Conservation (phyloP, 2,329 filamentous ascomycete species). For the Scleromitrula shiraiana region DNA sequence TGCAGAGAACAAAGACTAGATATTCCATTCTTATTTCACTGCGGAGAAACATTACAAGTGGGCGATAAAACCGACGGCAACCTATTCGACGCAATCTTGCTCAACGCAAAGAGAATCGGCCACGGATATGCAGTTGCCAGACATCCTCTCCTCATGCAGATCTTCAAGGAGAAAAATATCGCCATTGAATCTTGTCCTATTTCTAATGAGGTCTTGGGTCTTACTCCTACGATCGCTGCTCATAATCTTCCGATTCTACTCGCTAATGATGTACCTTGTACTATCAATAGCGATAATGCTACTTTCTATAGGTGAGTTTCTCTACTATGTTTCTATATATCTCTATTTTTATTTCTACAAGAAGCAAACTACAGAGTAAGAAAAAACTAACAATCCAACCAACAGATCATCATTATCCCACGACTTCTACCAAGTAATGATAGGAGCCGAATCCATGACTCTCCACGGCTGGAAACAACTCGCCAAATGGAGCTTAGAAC, state of each 20-base stretch:
- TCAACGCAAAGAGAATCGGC: constrained; percentile 62
- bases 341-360: no score
- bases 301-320: constrained; percentile 57
- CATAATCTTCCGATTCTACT: constrained; percentile 61
- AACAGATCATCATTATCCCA: constrained; percentile 61
- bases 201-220: constrained; percentile 66
- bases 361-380: no score
- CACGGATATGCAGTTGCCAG: constrained; percentile 64
- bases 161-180: constrained; percentile 54
- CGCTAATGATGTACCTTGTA: constrained; percentile 66
- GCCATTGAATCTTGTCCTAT: constrained; percentile 73
- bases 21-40: constrained; percentile 70
- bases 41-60: constrained; percentile 63
- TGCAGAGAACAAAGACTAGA: constrained; percentile 42
- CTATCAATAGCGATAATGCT: constrained; percentile 67
- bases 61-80: constrained; percentile 60
- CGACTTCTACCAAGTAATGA: constrained; percentile 70
- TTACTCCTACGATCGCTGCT: constrained; percentile 56
- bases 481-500: constrained; percentile 53
- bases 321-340: no score
- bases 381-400: constrained; percentile 13
- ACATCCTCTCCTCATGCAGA: constrained; percentile 57
- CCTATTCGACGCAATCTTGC: constrained; percentile 57
- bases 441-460: constrained; percentile 58
- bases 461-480: constrained; percentile 66